Base-by-base conservation (phyloP, 129 eudicot species). In the Pseudognaphalium luteoalbum region DNA sequence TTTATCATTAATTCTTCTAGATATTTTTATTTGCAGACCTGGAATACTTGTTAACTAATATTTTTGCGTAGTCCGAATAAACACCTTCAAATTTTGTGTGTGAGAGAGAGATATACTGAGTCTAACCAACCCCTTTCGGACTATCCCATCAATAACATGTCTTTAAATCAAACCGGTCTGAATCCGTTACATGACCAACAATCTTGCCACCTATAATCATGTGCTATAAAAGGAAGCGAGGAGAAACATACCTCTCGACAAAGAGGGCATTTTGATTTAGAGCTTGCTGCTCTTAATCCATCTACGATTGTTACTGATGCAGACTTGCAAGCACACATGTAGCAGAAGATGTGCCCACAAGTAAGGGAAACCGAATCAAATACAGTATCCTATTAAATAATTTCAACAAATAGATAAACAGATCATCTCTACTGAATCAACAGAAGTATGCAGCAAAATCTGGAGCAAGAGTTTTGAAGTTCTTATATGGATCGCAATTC, bases 271-370 rank as follows among this genome's bases (percentile, higher is more conserved):
- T 86, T 94, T 81, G 86, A 76, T 42, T 77, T 88, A 16, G 86
- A 42, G 14, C 75, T 47, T 56, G 90, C 89, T 58, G 81, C 92
- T 71, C 87, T 79, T 29, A 94, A 76, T 71, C 97, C 98, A 29
- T 94, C 93, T 35, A 94, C 92, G 57, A 91, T 85, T 20, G 89
- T 89, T 76, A 91, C 97, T 51, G 96, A 94, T 65, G 84, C 96
- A 73, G 96, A 87, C 73, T 89, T 88, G 85, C 98, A 91, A 62
- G 98, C 90, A 72, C 98, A 94, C 85, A 86, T 87, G 83, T 87
- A 89, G 77, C 97, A 94, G 81, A 88, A 87, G 73, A 94, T 88
- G 60, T 94, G 97, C 59, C 98, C 97, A 76, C 98, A 94, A 2
- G 88, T 83, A 56, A 91, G 91, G 80, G 97, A 87, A 10, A 94